A percentile compares a stretch with the other conserved stretches of the same genome.
phyloP scores from a whole-genome alignment of 2,329 filamentous ascomycete genomes.

The Alternaria postmessia region DNA sequence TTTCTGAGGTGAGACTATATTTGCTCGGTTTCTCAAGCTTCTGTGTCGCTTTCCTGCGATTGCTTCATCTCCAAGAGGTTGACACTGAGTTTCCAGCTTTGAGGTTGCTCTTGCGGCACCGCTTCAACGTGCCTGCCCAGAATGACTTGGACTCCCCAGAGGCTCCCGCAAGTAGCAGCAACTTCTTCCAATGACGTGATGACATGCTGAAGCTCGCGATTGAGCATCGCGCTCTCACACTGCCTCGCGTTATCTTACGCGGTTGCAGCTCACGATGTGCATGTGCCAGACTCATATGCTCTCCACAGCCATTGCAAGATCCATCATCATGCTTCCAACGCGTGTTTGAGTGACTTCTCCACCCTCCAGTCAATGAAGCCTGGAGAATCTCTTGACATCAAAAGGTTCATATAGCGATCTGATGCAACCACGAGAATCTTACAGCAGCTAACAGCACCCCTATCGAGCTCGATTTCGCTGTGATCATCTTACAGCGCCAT shows the following conservation, averaged over 20 bases:
- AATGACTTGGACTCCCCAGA: neutral
- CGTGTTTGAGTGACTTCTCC: neutral
- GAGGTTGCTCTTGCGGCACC: neutral
- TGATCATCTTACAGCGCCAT: neutral
- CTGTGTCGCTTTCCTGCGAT: neutral
- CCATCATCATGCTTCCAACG: neutral
- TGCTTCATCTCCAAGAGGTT: neutral
- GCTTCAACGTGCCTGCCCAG: slow-evolving; percentile 5
- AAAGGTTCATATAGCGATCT: neutral
- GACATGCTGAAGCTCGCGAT: neutral
- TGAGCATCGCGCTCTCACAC: neutral
- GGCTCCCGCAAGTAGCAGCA: neutral
- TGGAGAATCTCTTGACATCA: neutral
- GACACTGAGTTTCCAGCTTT: neutral
- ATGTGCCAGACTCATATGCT: slow-evolving; percentile 3
- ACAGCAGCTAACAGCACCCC: neutral
- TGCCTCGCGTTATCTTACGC: neutral
- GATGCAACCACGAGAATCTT: neutral
- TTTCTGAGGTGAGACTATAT: neutral
- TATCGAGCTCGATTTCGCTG: neutral
- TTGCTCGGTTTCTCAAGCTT: neutral
- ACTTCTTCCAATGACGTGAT: neutral
- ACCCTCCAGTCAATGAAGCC: neutral
- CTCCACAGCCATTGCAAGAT: neutral
- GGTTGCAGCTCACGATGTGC: neutral